Evolutionary conservation across 139 green algal species (phyloP), one percentile per base, ranked within the genome.

Genomic region (Chlamydomonas incerta): DNA sequence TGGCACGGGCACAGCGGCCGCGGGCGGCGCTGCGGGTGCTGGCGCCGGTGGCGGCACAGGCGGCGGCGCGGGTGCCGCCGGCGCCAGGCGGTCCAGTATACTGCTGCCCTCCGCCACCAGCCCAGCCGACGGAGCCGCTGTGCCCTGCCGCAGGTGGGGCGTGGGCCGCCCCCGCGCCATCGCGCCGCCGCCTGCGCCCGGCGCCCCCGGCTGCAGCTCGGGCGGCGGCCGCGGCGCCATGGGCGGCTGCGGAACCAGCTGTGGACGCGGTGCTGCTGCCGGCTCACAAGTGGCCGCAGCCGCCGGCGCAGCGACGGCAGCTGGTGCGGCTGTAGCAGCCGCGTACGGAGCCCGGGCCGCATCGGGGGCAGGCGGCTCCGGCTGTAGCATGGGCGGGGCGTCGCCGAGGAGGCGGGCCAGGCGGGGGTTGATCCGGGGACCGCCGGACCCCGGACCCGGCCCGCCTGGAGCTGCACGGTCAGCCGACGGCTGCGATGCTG

Each of bases 81-180:
- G 75, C 60, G 46, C 46, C 35, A 83, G 20, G 17, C 77, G 41
- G 65, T 83, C 77, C 31, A 83, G 46, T 46, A 83, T 83, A 63
- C 77, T 83, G n/a, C 63, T 46, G 63, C 14, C 37, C 10, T 23
- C 31, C 63, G 41, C 41, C 41, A 50, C 41, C 41, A 50, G 41
- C 6, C 41, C 41, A 8, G 6, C 41, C 41, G 41, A 8, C 41
- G 41, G 41, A 8, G 41, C 41, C 6, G 6, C 41, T 50, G 60
- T 10, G 20, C 18, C 23, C 24, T n/a, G 8, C 23, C 60, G 60
- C 24, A 66, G 8, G 23, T n/a, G 60, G 3, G 60, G 60, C 60
- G 60, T n/a, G 1, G 60, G 60, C 60, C 60, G 21, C 18, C 24
- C 23, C 2, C 60, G 60, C 0, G 23, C 60, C 24, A n/a, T 4